phyloP scores from a whole-genome alignment of 2,329 filamentous ascomycete genomes.

The Tolypocladium tundrense region DNA sequence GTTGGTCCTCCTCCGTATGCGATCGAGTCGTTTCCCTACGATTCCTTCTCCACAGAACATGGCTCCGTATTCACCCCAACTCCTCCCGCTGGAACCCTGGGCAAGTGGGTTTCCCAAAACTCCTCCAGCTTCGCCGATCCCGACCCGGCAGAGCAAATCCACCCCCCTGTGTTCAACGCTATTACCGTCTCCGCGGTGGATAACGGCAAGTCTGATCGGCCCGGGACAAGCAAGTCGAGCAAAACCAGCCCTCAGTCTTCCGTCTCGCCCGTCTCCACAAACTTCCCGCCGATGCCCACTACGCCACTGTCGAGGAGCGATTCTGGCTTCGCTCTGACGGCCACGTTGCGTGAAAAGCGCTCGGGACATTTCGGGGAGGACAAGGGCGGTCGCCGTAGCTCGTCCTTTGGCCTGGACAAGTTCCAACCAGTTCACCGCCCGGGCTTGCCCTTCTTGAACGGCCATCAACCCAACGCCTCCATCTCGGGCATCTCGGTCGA shows the following conservation, averaged over 20 bases:
- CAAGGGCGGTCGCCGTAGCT: constrained; percentile 72
- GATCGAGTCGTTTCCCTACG: constrained; percentile 83
- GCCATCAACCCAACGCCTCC: constrained; percentile 48
- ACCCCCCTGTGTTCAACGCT: constrained; percentile 76
- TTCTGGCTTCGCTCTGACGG: constrained; percentile 78
- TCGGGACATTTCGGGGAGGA: constrained; percentile 83
- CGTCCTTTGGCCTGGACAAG: constrained; percentile 78
- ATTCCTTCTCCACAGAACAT: constrained; percentile 83
- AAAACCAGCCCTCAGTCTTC: constrained; percentile 53
- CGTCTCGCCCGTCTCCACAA: constrained; percentile 66
- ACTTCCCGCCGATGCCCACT: constrained; percentile 65
- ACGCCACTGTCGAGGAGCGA: constrained; percentile 83
- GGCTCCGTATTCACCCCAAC: constrained; percentile 66
- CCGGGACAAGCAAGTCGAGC: constrained; percentile 60
- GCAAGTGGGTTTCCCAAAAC: constrained; percentile 81
- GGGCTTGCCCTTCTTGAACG: constrained; percentile 63
- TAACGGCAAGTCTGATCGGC: constrained; percentile 58
- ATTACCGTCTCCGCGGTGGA: constrained; percentile 71
- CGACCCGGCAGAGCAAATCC: constrained; percentile 37
- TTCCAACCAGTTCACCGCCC: constrained; percentile 57
- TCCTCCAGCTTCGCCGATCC: constrained; percentile 76
- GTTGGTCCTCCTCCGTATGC: constrained; percentile 88
- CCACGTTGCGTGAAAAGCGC: constrained; percentile 83
- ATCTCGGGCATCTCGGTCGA: constrained; percentile 50
- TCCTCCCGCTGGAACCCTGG: constrained; percentile 60